Evolutionary conservation across 306 rosid species (phyloP), one percentile per base, ranked within the genome.

Genomic region (Astragalus membranaceus): DNA sequence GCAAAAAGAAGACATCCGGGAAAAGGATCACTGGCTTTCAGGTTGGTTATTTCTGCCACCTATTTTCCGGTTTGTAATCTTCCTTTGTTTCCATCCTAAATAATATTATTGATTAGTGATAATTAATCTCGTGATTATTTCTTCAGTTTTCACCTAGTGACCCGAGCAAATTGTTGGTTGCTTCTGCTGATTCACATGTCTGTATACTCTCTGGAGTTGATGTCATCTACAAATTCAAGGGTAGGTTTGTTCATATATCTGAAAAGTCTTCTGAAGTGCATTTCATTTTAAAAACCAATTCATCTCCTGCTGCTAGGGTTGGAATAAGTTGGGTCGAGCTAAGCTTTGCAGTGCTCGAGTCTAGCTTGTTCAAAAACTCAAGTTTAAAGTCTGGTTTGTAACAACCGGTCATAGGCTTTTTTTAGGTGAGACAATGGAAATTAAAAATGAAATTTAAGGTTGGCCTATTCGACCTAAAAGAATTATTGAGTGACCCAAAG

Each of bases 11-110:
- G 87, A 69, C 92, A 4, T 67, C 72, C 0, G 84, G 85, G 48
- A 89, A 85, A 76, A 83, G 81, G 80, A 87, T 89, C 67, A 87
- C 96, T 32, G 87, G 92, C 68, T 83, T 89, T 79, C 85, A 89
- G 92, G 96, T 89, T 23, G 73, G 78, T 82, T 56, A 60, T 60
- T 64, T 56, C 32, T 67, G 51, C 59, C 44, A n/a, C 55, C 46
- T 30, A 26, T 67, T 65, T 47, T 81, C 54, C 58, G 47, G 36
- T 56, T 36, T 62, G 14, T 47, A 41, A 6, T 30, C 30, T 58
- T 69, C 7, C 61, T 71, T 66, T 42, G 30, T 12, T 23, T 57
- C 53, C 58, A 67, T 30, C 65, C 30, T 15, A 10, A 46, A 43
- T 20, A 44, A 47, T 41, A 58, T 44, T 50, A 23, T 35, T 29